Evolutionary conservation across 2,329 filamentous ascomycete genomes (phyloP), one percentile per base, ranked within the genome.

Genomic region (Pseudocercospora macadamiae): DNA sequence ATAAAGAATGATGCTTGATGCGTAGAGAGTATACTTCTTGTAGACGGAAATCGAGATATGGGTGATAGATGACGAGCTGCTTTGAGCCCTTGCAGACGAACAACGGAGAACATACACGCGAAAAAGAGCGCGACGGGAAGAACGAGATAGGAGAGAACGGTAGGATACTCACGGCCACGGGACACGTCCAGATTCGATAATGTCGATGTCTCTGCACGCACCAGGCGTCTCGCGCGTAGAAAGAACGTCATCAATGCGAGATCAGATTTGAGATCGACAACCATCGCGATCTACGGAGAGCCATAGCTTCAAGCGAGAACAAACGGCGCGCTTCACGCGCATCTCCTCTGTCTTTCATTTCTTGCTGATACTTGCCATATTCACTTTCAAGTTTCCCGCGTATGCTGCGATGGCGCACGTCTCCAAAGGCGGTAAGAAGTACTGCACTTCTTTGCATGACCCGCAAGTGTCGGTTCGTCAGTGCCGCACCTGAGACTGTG

Each of bases 1-100:
- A 70, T 70, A 26, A 47, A 26, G 16, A 12, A 34, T 6, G 4
- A 26, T 14, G 14, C n/a, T 1, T 21, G 47, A 9, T 18, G 9
- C 14, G 47, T 21, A 34, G 25, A 19, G 9, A 12, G 32, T 32
- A 12, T 18, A 25, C 25, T 23, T 12, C 21, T 21, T 1, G 26
- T 1, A 12, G 16, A 30, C 4, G 8, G 16, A 25, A 8, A 8
- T 26, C 25, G 25, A 16, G 1, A 7, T 4, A 34, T 49, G 26
- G 18, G 12, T 19, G 47, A 16, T 19, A 26, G 28, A 49, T 34
- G 28, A 26, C 26, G 21, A 34, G 42, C 42, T 26, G 42, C 26
- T 10, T n/a, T 49, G 47, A 49, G 47, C 47, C 47, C 10, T 49
- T 49, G 47, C 32, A 34, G 9, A 49, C 47, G 18, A 34, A n/a